Percentiles rank a stretch among this genome's conserved stretches.
These are phyloP conservation scores for Penicillium pancosmium DNA, from an alignment of 495 filamentous ascomycete species.

Conservation along the genomic window DNA sequence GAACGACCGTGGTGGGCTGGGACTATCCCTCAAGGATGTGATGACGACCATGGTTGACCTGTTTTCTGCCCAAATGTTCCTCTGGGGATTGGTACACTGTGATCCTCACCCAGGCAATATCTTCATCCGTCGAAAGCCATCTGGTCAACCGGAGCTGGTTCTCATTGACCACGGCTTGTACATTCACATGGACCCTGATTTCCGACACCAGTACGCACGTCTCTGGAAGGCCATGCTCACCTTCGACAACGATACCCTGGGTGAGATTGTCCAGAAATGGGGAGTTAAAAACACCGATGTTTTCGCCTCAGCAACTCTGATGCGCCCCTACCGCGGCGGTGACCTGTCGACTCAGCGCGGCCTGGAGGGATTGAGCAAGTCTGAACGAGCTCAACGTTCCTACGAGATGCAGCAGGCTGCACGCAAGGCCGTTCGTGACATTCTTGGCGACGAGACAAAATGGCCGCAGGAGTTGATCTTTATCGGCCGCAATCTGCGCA, in stretches of 20 bases:
- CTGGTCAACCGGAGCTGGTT: conserved; percentile 82
- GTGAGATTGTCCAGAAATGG: conserved; percentile 72
- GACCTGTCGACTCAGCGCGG: conserved; percentile 63
- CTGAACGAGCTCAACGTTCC: conserved; percentile 55
- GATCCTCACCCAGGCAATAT: conserved; percentile 98
- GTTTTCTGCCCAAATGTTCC: conserved; percentile 95
- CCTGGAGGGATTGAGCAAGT: conserved; percentile 62
- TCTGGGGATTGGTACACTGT: conserved; percentile 92
- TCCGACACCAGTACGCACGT: conserved; percentile 83
- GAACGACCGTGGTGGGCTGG: conserved; percentile 73
- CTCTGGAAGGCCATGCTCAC: conserved; percentile 95
- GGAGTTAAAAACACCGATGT: conserved; percentile 86
- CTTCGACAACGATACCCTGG: conserved; percentile 84
- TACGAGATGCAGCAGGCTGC: conserved; percentile 86
- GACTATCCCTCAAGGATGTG: conserved; percentile 76
- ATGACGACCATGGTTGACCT: conserved; percentile 97
- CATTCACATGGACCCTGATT: conserved; percentile 81
- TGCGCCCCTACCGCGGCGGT: conserved; percentile 89
- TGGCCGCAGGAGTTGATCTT: conserved; percentile 95
- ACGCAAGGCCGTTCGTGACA: conserved; percentile 79
- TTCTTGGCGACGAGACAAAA: conserved; percentile 86
- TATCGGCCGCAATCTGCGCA: conserved; percentile 92
- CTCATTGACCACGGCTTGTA: conserved; percentile 97
- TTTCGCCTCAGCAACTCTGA: conserved; percentile 85
- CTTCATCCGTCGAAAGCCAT: conserved; percentile 83